These are phyloP conservation scores for Kodamaea suecica DNA, from an alignment of 1,139 yeast genomes.

Conservation along the genomic window DNA sequence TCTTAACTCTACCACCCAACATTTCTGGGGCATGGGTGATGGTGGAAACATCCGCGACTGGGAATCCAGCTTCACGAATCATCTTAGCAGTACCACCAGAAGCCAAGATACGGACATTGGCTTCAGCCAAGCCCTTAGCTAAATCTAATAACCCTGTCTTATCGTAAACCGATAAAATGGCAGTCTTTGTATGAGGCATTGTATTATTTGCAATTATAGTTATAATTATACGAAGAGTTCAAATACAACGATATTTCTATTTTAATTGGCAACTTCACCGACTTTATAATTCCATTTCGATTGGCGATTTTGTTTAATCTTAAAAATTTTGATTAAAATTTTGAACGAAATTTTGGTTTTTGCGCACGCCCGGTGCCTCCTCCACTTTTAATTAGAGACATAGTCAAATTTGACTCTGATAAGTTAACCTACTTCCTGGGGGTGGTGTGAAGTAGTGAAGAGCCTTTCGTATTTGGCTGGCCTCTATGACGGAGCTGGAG, in stretches of 20 bases:
- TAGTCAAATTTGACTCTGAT: slow-evolving; percentile 8
- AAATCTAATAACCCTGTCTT: slow-evolving; percentile 94
- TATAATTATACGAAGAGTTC: background rate
- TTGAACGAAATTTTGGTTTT: slow-evolving; percentile 5
- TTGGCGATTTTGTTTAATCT: background rate
- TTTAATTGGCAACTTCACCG: slow-evolving; percentile 4
- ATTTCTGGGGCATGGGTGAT: slow-evolving; percentile 98
- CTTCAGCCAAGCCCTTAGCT: slow-evolving; percentile 88
- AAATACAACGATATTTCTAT: slow-evolving; percentile 1
- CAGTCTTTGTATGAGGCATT: slow-evolving; percentile 60
- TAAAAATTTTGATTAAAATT: slow-evolving; percentile 4
- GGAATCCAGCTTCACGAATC: slow-evolving; percentile 96
- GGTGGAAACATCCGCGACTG: slow-evolving; percentile 91
- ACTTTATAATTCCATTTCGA: slow-evolving; percentile 2
- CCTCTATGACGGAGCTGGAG: no score
- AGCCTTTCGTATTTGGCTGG: no score
- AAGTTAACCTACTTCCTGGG: background rate
- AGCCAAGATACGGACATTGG: slow-evolving; percentile 87
- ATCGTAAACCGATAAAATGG: slow-evolving; percentile 94
- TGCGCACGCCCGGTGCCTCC: slow-evolving; percentile 3
- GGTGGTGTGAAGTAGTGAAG: background rate
- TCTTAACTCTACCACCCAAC: slow-evolving; percentile 98
- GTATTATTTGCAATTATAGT: no score
- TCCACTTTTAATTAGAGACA: slow-evolving; percentile 6
- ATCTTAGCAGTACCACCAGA: slow-evolving; percentile 96